Evolutionary conservation across 805 yeast genomes (phyloP).

Genomic region (Candida coquimbonensis): DNA sequence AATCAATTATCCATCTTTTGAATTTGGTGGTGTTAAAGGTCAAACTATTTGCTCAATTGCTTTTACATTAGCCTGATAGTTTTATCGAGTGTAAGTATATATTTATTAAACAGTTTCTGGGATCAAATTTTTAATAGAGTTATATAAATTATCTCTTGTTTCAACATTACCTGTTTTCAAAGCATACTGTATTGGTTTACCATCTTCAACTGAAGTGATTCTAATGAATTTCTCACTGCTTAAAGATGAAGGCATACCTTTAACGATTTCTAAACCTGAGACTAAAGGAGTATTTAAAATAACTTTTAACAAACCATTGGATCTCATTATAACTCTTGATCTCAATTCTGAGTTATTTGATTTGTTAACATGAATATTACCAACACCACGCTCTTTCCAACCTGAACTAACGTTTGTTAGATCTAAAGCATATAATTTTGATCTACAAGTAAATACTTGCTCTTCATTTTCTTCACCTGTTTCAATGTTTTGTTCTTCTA

Average conservation of each 20-base stretch:
- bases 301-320: slow-evolving; percentile 78
- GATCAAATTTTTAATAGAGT: slow-evolving; percentile 32
- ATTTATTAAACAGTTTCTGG: slow-evolving; percentile 11
- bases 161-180: slow-evolving; percentile 61
- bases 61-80: slow-evolving; percentile 36
- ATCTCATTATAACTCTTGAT: slow-evolving; percentile 81
- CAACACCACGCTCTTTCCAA: slow-evolving; percentile 96
- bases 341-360: slow-evolving; percentile 24
- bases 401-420: slow-evolving; percentile 61
- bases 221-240: slow-evolving; percentile 80
- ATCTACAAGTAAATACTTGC: slow-evolving; percentile 58
- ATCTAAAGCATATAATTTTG: slow-evolving; percentile 73
- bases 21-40: slow-evolving; percentile 87
- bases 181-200: slow-evolving; percentile 76
- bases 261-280: slow-evolving; percentile 51
- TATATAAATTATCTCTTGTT: slow-evolving; percentile 51
- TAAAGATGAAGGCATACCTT: slow-evolving; percentile 84
- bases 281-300: slow-evolving; percentile 69
- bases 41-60: slow-evolving; percentile 84
- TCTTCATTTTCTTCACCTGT: slow-evolving; percentile 92
- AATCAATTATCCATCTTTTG: slow-evolving; percentile 72
- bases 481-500: slow-evolving; percentile 50
- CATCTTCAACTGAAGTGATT: slow-evolving; percentile 56
- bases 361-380: slow-evolving; percentile 73
- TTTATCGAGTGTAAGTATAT: background rate